Base-by-base conservation (phyloP, 768 basidiomycete genomes). In the Lentinula lateritia region DNA sequence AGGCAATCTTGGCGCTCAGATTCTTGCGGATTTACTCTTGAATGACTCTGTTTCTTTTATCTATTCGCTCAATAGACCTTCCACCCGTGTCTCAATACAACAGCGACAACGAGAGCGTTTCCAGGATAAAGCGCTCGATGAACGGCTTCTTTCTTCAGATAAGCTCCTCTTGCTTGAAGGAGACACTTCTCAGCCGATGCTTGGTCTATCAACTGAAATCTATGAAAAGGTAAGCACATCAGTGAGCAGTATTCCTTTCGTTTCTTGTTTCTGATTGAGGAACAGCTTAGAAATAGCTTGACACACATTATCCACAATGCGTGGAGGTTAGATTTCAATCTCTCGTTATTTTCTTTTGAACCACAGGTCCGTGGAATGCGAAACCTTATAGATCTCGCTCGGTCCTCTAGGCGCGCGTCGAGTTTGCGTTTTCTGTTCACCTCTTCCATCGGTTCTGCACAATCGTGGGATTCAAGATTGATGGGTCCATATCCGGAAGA, bases 291-390 rank as follows among this genome's bases (percentile, higher is more conserved):
- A 7, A 34, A 57, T n/a, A 69, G 68, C 32, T 68, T 74, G 12
- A 78, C 76, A 13, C 72, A 71, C 35, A 69, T 80, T 64, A 73
- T 78, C 16, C 75, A 77, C 64, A 76, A 76, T 41, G 73, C 66
- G 20, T 68, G 67, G 66, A 48, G 62, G 6, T 50, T 76, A 18
- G 70, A 75, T 60, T 76, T 85, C 69, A 81, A 81, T 59, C 73
- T 83, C 1, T 73, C 76, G 9, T 67, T 84, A 34, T 68, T 74
- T 0, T 82, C 81, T 3, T 85, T 84, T 58, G 82, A 84, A 61
- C 65, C 76, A 2, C 78, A 82, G 64, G 70, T 85, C 42, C 70
- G 69, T 18, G 80, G 80, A 23, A 80, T 76, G 2, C 72, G 80
- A 34, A 78, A 79, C 64, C 72, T 85, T 16, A 69, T 84, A 50